These are phyloP conservation scores for Gaillardinia entomophila DNA, from an alignment of 805 yeast genomes.

Conservation along the genomic window DNA sequence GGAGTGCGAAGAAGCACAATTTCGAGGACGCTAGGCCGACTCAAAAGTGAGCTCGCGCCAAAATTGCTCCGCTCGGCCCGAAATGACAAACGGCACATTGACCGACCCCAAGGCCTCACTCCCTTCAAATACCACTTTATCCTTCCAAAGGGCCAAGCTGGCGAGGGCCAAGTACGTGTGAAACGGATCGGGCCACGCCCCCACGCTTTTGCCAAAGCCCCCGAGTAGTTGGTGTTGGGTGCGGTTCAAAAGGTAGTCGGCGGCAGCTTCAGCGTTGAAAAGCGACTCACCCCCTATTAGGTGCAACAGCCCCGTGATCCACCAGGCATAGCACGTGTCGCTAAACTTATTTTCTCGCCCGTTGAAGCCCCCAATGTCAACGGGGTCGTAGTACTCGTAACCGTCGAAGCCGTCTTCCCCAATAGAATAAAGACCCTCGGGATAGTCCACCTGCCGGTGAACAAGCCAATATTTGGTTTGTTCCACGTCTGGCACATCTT, in stretches of 20 bases:
- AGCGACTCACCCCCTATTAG: constrained; percentile 34
- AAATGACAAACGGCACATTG: constrained; percentile 10
- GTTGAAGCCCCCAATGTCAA: constrained; percentile 73
- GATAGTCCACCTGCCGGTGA: constrained; percentile 53
- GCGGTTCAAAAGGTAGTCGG: constrained; percentile 40
- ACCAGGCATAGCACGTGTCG: constrained; percentile 86
- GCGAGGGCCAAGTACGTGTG: constrained; percentile 63
- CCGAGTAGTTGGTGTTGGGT: constrained; percentile 66
- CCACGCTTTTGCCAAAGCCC: constrained; percentile 70
- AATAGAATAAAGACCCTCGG: constrained; percentile 19
- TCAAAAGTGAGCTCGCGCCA: too few species aligned
- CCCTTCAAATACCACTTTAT: constrained; percentile 2
- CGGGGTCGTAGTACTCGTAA: constrained; percentile 33
- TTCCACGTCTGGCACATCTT: constrained; percentile 8
- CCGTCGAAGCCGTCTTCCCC: constrained; percentile 18
- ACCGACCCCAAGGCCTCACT: constrained; percentile 3
- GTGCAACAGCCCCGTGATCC: constrained; percentile 61
- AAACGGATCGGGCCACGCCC: constrained; percentile 62
- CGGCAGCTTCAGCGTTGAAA: constrained; percentile 29
- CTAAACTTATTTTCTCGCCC: constrained; percentile 82
- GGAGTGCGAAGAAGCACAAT: too few species aligned
- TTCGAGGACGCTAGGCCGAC: too few species aligned
- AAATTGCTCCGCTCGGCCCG: constrained; percentile 1
- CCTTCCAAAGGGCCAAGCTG: constrained; percentile 33
- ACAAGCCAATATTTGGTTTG: constrained; percentile 54